These are phyloP conservation scores for Nemania sp. DNA, from an alignment of 2,329 filamentous ascomycete genomes.

Conservation along the genomic window DNA sequence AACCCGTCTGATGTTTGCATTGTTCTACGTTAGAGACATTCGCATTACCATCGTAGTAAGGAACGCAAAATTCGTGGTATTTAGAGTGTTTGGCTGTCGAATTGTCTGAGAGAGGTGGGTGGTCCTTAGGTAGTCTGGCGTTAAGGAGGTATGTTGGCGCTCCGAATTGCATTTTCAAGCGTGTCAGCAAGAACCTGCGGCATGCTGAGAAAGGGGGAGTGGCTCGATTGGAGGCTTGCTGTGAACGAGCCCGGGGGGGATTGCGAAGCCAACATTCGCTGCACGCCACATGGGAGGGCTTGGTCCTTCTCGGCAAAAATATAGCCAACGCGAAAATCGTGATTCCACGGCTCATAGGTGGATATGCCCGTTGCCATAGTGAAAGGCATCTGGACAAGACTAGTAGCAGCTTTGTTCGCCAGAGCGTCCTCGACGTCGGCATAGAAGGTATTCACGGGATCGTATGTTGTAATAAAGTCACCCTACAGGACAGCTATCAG, in stretches of 20 bases:
- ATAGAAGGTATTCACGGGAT: conserved; percentile 11
- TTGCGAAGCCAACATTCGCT: conserved; percentile 9
- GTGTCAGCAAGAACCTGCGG: conserved; percentile 8
- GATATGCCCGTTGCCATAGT: conserved; percentile 2
- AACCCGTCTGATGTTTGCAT: too few species aligned
- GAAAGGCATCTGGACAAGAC: conserved; percentile 9
- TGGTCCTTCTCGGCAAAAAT: conserved; percentile 23
- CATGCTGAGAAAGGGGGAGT: conserved; percentile 22
- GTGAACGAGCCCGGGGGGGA: conserved; percentile 20
- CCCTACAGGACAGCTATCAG: too few species aligned
- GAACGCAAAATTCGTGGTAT: too few species aligned
- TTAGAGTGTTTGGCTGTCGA: too few species aligned
- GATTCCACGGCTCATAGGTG: conserved; percentile 15
- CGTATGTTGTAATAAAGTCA: too few species aligned
- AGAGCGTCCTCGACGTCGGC: conserved; percentile 16
- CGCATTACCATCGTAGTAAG: too few species aligned
- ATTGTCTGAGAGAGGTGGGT: too few species aligned
- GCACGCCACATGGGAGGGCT: neutral
- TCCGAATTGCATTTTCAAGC: conserved; percentile 6
- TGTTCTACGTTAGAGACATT: too few species aligned
- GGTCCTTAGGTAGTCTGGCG: too few species aligned
- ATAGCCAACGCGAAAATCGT: conserved; percentile 21
- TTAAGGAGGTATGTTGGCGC: too few species aligned
- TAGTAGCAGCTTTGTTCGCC: conserved; percentile 4
- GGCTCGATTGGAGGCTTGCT: conserved; percentile 20